A percentile compares a stretch with the other conserved stretches of the same genome.
phyloP scores from a whole-genome alignment of 176 grass and related monocot species.

The Olyra latifolia region DNA sequence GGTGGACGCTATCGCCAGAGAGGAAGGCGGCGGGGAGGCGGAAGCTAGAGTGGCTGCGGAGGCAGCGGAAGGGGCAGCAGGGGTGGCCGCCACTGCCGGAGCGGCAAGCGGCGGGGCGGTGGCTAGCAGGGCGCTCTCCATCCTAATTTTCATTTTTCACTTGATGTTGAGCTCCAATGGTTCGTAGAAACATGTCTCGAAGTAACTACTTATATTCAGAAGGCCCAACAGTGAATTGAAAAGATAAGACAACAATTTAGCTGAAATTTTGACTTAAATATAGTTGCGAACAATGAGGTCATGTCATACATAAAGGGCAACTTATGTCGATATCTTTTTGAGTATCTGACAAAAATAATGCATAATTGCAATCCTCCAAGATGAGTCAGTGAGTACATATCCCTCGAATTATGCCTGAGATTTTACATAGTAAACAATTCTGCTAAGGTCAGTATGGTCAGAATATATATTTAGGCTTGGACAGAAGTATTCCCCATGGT shows the following conservation, averaged over 20 bases:
- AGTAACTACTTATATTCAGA: neutral
- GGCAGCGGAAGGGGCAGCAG: too few relatives aligned
- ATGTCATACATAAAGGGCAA: neutral
- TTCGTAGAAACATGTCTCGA: neutral
- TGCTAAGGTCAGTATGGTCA: neutral
- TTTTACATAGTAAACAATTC: neutral
- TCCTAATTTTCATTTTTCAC: too few relatives aligned
- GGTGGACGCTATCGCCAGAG: too few relatives aligned
- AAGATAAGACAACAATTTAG: neutral
- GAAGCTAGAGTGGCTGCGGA: too few relatives aligned
- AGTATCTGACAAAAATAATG: neutral
- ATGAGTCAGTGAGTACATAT: slow-evolving; percentile 28
- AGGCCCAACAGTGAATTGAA: too few relatives aligned
- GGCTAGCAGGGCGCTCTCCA: too few relatives aligned
- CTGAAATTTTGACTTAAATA: neutral
- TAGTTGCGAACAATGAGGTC: neutral
- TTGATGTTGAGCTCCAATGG: neutral
- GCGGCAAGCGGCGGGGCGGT: too few relatives aligned
- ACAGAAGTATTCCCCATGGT: neutral
- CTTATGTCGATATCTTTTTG: neutral
- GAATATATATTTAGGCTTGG: slow-evolving; percentile 27
- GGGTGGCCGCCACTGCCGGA: too few relatives aligned
- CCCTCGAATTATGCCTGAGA: slow-evolving; percentile 1
- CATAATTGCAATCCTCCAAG: neutral
- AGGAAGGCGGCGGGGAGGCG: too few relatives aligned